A percentile compares a stretch with the other conserved stretches of the same genome.
Conservation (phyloP, 345 rosid species). For the Gossypioides kirkii region DNA sequence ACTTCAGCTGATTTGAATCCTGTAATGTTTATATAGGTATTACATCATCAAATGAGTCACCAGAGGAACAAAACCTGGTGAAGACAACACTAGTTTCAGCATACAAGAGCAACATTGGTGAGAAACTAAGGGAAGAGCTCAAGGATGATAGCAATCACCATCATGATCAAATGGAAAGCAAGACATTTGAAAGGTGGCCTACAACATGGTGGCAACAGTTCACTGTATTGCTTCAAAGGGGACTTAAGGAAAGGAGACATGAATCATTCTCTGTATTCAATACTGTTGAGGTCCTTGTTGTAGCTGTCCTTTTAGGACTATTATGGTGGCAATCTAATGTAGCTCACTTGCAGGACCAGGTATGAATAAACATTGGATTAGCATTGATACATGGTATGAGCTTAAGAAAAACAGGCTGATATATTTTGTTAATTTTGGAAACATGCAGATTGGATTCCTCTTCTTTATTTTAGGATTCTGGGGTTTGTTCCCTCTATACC, state of each 20-base stretch:
- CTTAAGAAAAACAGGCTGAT: neutral
- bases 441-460: constrained; percentile 59
- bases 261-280: constrained; percentile 36
- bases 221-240: constrained; percentile 34
- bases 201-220: constrained; percentile 65
- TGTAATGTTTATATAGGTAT: constrained; percentile 23
- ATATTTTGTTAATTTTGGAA: neutral
- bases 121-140: constrained; percentile 28
- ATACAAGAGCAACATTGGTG: constrained; percentile 28
- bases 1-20: neutral
- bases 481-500: constrained; percentile 64
- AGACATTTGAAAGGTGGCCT: constrained; percentile 27
- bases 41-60: constrained; percentile 26
- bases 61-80: constrained; percentile 19
- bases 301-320: constrained; percentile 33
- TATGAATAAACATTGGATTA: constrained; percentile 2
- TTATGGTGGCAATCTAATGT: constrained; percentile 48
- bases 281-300: constrained; percentile 31
- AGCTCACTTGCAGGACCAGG: constrained; percentile 67
- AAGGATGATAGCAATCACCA: neutral
- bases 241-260: constrained; percentile 46
- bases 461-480: constrained; percentile 66
- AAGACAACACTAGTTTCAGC: constrained; percentile 36
- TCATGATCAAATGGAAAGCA: constrained; percentile 12
- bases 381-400: neutral